Percentiles rank a stretch among this genome's conserved stretches.
phyloP scores from a whole-genome alignment of 1,284 basidiomycete species.

The Phenoliferia sp. region DNA sequence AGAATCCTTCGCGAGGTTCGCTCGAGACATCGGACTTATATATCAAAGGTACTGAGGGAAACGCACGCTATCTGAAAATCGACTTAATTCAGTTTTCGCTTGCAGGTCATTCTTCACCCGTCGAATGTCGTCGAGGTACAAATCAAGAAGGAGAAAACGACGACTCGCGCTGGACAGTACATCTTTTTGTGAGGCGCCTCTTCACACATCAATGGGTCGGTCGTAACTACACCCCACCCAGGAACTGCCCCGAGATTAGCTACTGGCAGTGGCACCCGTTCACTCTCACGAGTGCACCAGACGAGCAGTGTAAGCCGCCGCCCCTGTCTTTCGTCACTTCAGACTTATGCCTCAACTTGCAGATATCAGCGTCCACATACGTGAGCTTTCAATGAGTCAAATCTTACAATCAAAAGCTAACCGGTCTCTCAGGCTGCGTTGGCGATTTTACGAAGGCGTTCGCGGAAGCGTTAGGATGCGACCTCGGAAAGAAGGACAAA shows the following conservation, averaged over 20 bases:
- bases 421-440: slow-evolving; percentile 48
- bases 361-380: slow-evolving; percentile 83
- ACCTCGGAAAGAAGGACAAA: slow-evolving; percentile 55
- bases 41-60: slow-evolving; percentile 66
- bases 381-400: slow-evolving; percentile 37
- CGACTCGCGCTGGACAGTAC: slow-evolving; percentile 49
- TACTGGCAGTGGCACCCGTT: slow-evolving; percentile 95
- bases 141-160: slow-evolving; percentile 86
- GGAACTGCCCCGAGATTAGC: slow-evolving; percentile 67
- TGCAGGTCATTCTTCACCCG: slow-evolving; percentile 76
- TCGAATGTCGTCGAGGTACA: slow-evolving; percentile 84
- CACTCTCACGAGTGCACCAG: slow-evolving; percentile 72
- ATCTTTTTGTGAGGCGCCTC: slow-evolving; percentile 57
- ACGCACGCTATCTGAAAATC: no score
- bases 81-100: neutral
- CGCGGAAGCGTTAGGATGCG: slow-evolving; percentile 73
- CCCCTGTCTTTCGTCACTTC: no score
- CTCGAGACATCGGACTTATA: slow-evolving; percentile 77
- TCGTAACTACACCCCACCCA: neutral
- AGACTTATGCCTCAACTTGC: no score
- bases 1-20: slow-evolving; percentile 77
- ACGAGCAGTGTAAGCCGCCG: no score
- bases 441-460: slow-evolving; percentile 80
- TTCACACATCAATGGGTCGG: neutral
- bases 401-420: no score